phyloP scores from a whole-genome alignment of 768 basidiomycete species.

The Pulveroboletus sp. region DNA sequence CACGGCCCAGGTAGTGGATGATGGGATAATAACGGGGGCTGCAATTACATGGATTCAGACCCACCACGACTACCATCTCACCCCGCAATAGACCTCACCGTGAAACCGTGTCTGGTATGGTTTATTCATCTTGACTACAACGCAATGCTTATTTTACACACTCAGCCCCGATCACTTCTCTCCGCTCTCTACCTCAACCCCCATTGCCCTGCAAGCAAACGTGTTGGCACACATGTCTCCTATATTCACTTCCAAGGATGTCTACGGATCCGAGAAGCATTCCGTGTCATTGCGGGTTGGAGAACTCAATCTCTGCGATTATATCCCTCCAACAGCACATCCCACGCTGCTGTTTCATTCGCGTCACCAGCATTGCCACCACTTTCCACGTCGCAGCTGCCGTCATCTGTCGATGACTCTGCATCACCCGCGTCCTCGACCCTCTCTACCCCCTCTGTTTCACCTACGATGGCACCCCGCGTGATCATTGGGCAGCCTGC shows the following conservation, averaged over 20 bases:
- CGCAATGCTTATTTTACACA: slow-evolving; percentile 1
- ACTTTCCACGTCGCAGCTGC: background rate
- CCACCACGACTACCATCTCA: background rate
- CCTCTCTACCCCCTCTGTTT: slow-evolving; percentile 23
- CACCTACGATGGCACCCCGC: slow-evolving; percentile 19
- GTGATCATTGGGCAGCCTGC: slow-evolving; percentile 29
- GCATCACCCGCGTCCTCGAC: slow-evolving; percentile 27
- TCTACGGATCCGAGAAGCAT: background rate
- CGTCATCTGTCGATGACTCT: slow-evolving; percentile 12
- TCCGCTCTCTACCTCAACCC: background rate
- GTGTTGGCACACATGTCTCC: slow-evolving; percentile 5
- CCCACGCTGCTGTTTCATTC: background rate
- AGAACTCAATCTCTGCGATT: slow-evolving; percentile 31
- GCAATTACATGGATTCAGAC: slow-evolving; percentile 73
- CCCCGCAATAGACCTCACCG: slow-evolving; percentile 9
- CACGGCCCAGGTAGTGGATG: slow-evolving; percentile 63
- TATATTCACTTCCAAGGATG: background rate
- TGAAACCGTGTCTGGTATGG: slow-evolving; percentile 23
- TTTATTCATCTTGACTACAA: background rate
- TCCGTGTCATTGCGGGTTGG: slow-evolving; percentile 9
- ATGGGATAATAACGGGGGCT: slow-evolving; percentile 89
- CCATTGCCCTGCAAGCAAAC: slow-evolving; percentile 12
- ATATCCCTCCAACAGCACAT: slow-evolving; percentile 27
- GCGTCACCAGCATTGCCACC: background rate
- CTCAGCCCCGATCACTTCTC: slow-evolving; percentile 8